Base-by-base conservation (phyloP, 2,329 filamentous ascomycete genomes). In the Dryadomyces quercivorus region DNA sequence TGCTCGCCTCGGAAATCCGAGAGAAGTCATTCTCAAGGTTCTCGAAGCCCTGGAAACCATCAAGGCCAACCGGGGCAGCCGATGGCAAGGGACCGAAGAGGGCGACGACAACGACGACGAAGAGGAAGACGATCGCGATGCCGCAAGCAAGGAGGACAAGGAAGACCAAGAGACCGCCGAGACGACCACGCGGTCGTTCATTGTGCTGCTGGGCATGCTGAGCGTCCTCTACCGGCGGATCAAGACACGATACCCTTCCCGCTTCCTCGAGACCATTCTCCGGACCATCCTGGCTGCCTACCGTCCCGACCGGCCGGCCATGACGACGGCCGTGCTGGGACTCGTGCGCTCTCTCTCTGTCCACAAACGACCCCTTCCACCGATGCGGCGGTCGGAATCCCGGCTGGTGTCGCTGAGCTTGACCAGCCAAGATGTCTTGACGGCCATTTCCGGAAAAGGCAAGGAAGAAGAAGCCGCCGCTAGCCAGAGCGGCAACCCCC, bases 1-100 rank as follows among this genome's bases (percentile, higher is more conserved):
- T 52, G 87, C 87, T 36, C 78, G 83, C 22, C 74, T 89, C 43
- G 88, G 87, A 51, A 93, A 92, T 64, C 88, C 88, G 1, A 75
- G 87, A 51, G 88, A 93, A 67, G 85, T 90, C 48, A 85, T 92
- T 56, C 73, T 93, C 61, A 91, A 91, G 65, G 81, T 89, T 34
- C 83, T 88, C 26, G 86, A 91, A 65, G 79, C 81, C 15, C 72
- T 93, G 57, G 80, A 85, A 52, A 62, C 77, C 16, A 70, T 86
- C 5, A 69, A 76, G 6, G 75, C 38, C 65, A 42, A 70, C 73
- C n/a, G 70, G 74, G 26, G 68, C 70, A 9, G 69, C 70, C 48
- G 64, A 67, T 1, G 56, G 2, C 58, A 57, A 9, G 69, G 70
- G 47, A 64, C 67, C 1, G 69, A 69, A 1, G 64, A 61, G 12